Evolutionary conservation across 495 filamentous ascomycete genomes (phyloP).

Genomic region (Parathielavia hyrcaniae): DNA sequence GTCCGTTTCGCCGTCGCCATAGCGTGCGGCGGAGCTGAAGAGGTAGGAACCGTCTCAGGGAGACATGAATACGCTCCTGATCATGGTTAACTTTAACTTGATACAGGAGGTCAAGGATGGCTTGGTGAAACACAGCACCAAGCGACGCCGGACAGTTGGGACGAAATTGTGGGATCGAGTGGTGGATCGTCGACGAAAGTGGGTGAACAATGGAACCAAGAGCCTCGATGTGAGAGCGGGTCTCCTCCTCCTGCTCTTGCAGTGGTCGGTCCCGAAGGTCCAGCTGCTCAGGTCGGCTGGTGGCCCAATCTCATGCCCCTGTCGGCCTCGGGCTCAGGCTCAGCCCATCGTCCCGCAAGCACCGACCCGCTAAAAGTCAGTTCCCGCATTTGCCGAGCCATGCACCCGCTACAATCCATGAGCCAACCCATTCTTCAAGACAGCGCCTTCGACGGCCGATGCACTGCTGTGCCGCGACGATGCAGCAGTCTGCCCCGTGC

Average conservation of each 20-base stretch:
- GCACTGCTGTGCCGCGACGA: background rate
- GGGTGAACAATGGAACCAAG: background rate
- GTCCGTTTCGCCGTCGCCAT: slow-evolving; percentile 27
- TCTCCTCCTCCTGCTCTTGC: too few species aligned
- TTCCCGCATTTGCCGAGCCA: background rate
- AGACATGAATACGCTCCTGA: slow-evolving; percentile 18
- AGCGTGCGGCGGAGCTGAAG: slow-evolving; percentile 22
- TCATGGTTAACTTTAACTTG: too few species aligned
- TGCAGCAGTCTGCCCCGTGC: slow-evolving; percentile 6
- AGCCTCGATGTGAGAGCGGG: background rate
- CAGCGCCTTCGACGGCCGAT: background rate
- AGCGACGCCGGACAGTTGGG: background rate
- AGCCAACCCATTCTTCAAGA: background rate
- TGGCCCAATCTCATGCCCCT: too few species aligned
- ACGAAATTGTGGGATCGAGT: background rate
- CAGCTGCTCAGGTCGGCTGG: background rate
- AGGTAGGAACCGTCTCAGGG: slow-evolving; percentile 16
- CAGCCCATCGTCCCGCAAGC: too few species aligned
- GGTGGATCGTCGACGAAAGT: background rate
- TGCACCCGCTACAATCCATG: background rate
- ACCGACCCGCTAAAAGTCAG: too few species aligned
- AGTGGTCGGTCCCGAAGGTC: background rate
- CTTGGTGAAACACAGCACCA: background rate
- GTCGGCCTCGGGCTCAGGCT: too few species aligned
- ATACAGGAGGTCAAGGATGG: background rate